These are phyloP conservation scores for Talaromyces sp. DNA, from an alignment of 2,329 filamentous ascomycete genomes.

Conservation along the genomic window DNA sequence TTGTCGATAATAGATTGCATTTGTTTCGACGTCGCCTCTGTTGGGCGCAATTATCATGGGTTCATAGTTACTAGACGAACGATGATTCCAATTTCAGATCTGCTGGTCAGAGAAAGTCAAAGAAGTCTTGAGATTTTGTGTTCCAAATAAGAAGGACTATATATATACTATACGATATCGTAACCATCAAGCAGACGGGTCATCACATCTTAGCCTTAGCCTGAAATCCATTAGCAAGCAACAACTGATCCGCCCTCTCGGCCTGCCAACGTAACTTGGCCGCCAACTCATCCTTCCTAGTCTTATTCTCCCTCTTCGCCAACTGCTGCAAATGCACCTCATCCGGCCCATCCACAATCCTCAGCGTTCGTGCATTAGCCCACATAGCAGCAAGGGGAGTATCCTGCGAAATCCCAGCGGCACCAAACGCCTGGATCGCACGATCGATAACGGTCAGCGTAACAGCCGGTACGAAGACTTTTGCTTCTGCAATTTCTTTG, in stretches of 20 bases:
- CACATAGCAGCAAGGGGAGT: constrained; percentile 86
- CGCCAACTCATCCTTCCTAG: constrained; percentile 45
- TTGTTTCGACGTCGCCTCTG: not conserved
- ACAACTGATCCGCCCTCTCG: constrained; percentile 38
- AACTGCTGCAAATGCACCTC: constrained; percentile 76
- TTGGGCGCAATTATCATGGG: not conserved
- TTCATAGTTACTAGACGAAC: not conserved
- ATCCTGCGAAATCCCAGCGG: constrained; percentile 87
- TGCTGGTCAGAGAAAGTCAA: not conserved
- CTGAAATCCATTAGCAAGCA: constrained; percentile 39
- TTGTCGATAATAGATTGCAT: not conserved
- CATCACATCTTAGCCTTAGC: constrained; percentile 36
- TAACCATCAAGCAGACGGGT: not conserved
- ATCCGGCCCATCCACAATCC: constrained; percentile 89
- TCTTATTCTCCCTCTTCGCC: constrained; percentile 56
- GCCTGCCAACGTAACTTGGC: constrained; percentile 46
- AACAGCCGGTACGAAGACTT: constrained; percentile 82
- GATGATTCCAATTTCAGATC: not conserved
- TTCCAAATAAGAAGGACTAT: not conserved
- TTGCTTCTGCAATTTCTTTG: constrained; percentile 92
- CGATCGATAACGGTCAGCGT: constrained; percentile 87
- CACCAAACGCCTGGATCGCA: constrained; percentile 89
- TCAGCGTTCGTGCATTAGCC: constrained; percentile 75
- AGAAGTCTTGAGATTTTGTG: not conserved
- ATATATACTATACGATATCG: not conserved